Evolutionary conservation across 164 flowering plant species (phyloP), one percentile per base, ranked within the genome.

Genomic region (Paratinospora sagittata): DNA sequence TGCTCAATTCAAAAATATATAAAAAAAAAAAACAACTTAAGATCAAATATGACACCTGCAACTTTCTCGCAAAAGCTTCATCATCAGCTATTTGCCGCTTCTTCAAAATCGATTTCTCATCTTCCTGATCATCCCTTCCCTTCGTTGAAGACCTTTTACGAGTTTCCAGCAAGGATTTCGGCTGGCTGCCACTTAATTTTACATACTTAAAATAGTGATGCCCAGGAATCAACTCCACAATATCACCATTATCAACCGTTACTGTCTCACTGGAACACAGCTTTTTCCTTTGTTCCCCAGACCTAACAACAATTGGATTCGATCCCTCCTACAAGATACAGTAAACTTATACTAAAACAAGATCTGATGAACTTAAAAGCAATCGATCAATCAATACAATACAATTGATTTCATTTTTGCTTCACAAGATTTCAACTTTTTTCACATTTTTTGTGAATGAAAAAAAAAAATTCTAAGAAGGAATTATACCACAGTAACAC

Each of bases 181-280:
- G 72, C 30, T 73, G 70, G 47, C 66, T 70, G 68, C 49, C 63
- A 63, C 27, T 30, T 57, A 72, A 33, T 6, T 65, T 37, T 21
- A 80, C 78, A 62, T 82, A 91, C 80, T 85, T 91, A 73, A 84
- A 96, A 68, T 80, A 74, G 76, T 91, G 80, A 74, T 82, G 81
- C 8, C 99, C 96, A 19, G 99, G 99, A 66, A 96, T 91, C 76
- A 96, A 77, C 89, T 96, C 96, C 62, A 96, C 76, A 45, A 89
- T 60, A 80, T 88, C 96, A 66, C 90, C 97, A 79, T 80, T 19
- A 61, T 41, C 52, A 70, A 96, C 69, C 3, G 45, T 41, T 26
- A 39, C 80, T 55, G 74, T 82, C 49, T 89, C 90, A n/a, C 78
- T 69, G 33, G 83, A 78, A 61, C 57, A 62, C 26, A 96, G 69